phyloP scores from a whole-genome alignment of 2,329 filamentous ascomycete genomes.

The Zasmidium citrigriseum region DNA sequence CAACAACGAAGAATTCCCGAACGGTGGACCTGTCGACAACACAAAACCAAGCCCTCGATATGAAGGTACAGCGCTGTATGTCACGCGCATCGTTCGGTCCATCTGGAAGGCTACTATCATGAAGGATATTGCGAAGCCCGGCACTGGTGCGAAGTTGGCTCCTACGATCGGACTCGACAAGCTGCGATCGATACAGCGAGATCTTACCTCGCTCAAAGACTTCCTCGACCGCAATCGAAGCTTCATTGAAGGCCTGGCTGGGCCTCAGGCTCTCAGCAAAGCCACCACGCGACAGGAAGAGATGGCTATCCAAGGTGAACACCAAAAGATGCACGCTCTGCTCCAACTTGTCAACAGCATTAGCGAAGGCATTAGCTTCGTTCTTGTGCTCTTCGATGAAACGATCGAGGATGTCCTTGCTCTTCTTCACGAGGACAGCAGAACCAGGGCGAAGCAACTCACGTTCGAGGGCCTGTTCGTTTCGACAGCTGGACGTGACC shows the following conservation, averaged over 20 bases:
- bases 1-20: conserved; percentile 62
- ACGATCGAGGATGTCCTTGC: conserved; percentile 83
- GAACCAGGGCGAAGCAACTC: conserved; percentile 70
- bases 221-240: conserved; percentile 87
- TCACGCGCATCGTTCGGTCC: conserved; percentile 82
- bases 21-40: conserved; percentile 70
- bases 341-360: conserved; percentile 85
- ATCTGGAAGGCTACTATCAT: conserved; percentile 85
- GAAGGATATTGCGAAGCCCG: conserved; percentile 53
- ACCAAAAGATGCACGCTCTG: conserved; percentile 85
- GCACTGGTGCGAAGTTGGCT: conserved; percentile 61
- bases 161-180: conserved; percentile 70
- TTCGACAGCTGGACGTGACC: conserved; percentile 73
- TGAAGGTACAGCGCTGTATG: conserved; percentile 82
- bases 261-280: conserved; percentile 78
- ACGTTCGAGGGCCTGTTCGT: conserved; percentile 90
- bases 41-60: conserved; percentile 88
- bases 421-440: conserved; percentile 69
- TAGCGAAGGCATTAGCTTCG: conserved; percentile 94
- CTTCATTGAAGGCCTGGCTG: conserved; percentile 92
- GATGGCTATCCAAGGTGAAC: conserved; percentile 87
- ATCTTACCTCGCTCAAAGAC: conserved; percentile 73
- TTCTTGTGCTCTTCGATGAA: conserved; percentile 92
- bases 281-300: conserved; percentile 85
- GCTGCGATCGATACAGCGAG: conserved; percentile 74